These are phyloP conservation scores for Salix koriyanagi DNA, from an alignment of 345 rosid species.

Conservation along the genomic window DNA sequence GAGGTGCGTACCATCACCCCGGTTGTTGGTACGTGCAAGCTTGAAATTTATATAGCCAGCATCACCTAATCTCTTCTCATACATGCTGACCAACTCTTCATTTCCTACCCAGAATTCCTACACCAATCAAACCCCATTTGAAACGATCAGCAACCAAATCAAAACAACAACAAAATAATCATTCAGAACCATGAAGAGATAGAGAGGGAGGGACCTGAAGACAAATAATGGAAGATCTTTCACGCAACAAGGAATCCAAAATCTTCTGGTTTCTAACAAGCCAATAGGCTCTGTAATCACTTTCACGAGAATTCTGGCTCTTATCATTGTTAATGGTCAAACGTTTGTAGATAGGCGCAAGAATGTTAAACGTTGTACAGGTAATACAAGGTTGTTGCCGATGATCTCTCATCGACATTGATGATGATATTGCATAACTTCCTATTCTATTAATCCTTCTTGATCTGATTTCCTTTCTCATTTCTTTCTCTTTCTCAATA, in stretches of 20 bases:
- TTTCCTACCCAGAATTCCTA: conserved; percentile 96
- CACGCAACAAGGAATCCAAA: conserved; percentile 69
- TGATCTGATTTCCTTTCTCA: conserved; percentile 25
- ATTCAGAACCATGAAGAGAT: background rate
- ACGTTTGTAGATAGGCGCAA: conserved; percentile 88
- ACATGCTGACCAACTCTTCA: conserved; percentile 75
- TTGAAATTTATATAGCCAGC: conserved; percentile 80
- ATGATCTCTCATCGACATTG: conserved; percentile 48
- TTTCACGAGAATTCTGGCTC: conserved; percentile 66
- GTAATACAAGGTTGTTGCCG: conserved; percentile 72
- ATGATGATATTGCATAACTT: conserved; percentile 81
- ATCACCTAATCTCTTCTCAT: conserved; percentile 75
- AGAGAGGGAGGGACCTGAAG: conserved; percentile 55
- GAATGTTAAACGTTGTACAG: conserved; percentile 81
- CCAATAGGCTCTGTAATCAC: conserved; percentile 72
- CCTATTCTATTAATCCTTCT: conserved; percentile 66
- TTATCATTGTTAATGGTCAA: conserved; percentile 16
- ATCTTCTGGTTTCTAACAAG: conserved; percentile 68
- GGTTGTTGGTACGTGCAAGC: conserved; percentile 88
- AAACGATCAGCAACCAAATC: background rate
- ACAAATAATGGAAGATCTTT: conserved; percentile 82
- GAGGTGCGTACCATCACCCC: conserved; percentile 69
- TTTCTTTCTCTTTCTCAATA: background rate
- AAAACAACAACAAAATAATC: background rate
- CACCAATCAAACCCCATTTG: background rate